Evolutionary conservation across 805 yeast species (phyloP).

Genomic region (Geotrichum ghanense): DNA sequence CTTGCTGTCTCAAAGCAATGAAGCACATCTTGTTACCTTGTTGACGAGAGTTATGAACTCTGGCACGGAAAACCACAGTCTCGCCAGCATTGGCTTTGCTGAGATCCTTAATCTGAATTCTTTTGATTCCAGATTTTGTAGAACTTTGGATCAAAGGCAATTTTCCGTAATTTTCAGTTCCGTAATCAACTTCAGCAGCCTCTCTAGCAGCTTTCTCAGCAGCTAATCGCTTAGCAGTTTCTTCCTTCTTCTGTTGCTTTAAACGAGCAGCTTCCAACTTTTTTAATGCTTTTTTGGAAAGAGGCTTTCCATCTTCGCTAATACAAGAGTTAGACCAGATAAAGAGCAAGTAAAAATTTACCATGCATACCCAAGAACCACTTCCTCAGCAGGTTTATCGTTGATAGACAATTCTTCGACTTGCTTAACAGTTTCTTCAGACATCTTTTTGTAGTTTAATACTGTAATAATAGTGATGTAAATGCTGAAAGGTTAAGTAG

Average conservation of each 20-base stretch:
- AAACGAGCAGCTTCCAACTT: slow-evolving; percentile 78
- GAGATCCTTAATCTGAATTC: slow-evolving; percentile 44
- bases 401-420: slow-evolving; percentile 14
- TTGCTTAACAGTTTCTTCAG: slow-evolving; percentile 16
- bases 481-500: not conserved
- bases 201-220: slow-evolving; percentile 73
- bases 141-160: slow-evolving; percentile 76
- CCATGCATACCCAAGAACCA: not conserved
- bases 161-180: slow-evolving; percentile 82
- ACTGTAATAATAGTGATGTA: not conserved
- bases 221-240: slow-evolving; percentile 79
- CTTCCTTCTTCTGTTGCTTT: slow-evolving; percentile 87
- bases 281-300: slow-evolving; percentile 89
- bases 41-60: slow-evolving; percentile 86
- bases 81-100: slow-evolving; percentile 57
- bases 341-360: not conserved
- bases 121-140: slow-evolving; percentile 50
- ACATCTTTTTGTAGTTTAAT: slow-evolving; percentile 7
- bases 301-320: slow-evolving; percentile 73
- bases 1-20: slow-evolving; percentile 85
- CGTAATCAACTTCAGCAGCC: slow-evolving; percentile 72
- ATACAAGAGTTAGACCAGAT: not conserved
- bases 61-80: slow-evolving; percentile 78
- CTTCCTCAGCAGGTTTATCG: slow-evolving; percentile 3
- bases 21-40: slow-evolving; percentile 94